Evolutionary conservation across 345 rosid genomes (phyloP).

Genomic region (Anacardium occidentale): DNA sequence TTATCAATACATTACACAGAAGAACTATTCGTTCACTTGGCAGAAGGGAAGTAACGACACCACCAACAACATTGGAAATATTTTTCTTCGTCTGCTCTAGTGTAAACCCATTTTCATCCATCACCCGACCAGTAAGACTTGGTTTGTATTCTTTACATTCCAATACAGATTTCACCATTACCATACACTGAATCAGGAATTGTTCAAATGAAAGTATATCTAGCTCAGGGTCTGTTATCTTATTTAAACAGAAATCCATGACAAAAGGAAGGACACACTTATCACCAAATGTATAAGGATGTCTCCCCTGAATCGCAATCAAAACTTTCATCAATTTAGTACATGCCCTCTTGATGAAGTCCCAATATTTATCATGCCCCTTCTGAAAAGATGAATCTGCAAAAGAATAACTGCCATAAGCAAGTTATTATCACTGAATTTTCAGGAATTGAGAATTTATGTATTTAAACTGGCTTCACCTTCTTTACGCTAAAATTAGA

Average conservation of each 20-base stretch:
- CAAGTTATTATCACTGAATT: slow-evolving; percentile 10
- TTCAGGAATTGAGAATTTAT: background rate
- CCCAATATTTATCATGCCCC: slow-evolving; percentile 63
- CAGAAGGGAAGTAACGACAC: slow-evolving; percentile 72
- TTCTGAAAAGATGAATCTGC: slow-evolving; percentile 82
- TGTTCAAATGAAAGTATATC: slow-evolving; percentile 61
- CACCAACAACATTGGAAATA: slow-evolving; percentile 61
- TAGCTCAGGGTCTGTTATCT: slow-evolving; percentile 70
- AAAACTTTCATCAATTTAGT: slow-evolving; percentile 91
- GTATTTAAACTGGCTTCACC: slow-evolving; percentile 1
- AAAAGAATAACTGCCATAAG: slow-evolving; percentile 13
- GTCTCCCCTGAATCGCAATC: slow-evolving; percentile 76
- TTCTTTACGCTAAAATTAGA: background rate
- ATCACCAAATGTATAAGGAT: slow-evolving; percentile 96
- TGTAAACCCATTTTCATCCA: slow-evolving; percentile 75
- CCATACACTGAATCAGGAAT: slow-evolving; percentile 94
- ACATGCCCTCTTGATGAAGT: slow-evolving; percentile 78
- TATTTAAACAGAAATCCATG: slow-evolving; percentile 87
- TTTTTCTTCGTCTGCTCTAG: slow-evolving; percentile 83
- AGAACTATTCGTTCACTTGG: slow-evolving; percentile 75
- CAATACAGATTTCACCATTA: slow-evolving; percentile 77
- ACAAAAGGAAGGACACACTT: slow-evolving; percentile 75
- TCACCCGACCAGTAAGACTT: slow-evolving; percentile 78
- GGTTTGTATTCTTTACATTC: slow-evolving; percentile 97
- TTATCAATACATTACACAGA: slow-evolving; percentile 80